Percentiles rank a stretch among this genome's conserved stretches.
These are phyloP conservation scores for Poteriospumella lacustris DNA, from an alignment of 108 stramenopile genomes.

Conservation along the genomic window DNA sequence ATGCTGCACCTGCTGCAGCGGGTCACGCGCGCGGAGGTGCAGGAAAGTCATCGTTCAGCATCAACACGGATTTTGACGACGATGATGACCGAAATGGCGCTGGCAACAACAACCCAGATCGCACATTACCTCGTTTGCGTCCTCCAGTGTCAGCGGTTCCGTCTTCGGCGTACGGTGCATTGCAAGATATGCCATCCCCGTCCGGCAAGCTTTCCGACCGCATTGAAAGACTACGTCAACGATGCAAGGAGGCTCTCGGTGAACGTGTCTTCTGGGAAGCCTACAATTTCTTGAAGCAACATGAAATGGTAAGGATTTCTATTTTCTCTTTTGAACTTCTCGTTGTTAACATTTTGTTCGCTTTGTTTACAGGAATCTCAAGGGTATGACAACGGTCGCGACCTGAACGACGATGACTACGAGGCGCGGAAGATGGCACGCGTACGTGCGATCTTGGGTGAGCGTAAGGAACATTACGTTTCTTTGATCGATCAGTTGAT, in stretches of 20 bases:
- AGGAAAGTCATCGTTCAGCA: too few relatives aligned
- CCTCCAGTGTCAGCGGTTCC: too few relatives aligned
- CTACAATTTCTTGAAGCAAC: conserved; percentile 43
- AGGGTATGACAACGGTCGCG: conserved; percentile 23
- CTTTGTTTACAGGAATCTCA: neutral
- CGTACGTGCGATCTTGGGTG: conserved; percentile 39
- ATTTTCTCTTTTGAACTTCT: neutral
- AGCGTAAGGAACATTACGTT: conserved; percentile 47
- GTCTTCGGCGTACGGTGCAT: too few relatives aligned
- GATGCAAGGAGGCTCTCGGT: conserved; percentile 43
- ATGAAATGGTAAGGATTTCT: neutral
- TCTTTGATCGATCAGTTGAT: conserved; percentile 52
- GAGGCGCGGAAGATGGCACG: conserved; percentile 23
- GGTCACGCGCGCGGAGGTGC: too few relatives aligned
- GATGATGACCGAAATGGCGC: conserved; percentile 19
- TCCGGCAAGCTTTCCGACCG: conserved; percentile 49
- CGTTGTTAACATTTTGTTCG: neutral
- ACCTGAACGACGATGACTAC: conserved; percentile 5
- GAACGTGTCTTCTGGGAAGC: conserved; percentile 35
- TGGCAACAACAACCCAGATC: neutral
- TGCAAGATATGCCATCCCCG: conserved; percentile 24
- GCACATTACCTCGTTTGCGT: too few relatives aligned
- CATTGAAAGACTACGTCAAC: conserved; percentile 40
- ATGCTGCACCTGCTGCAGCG: too few relatives aligned
- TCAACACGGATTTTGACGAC: conserved; percentile 12